Base-by-base conservation (phyloP, 345 rosid species). In the Turnera subulata region DNA sequence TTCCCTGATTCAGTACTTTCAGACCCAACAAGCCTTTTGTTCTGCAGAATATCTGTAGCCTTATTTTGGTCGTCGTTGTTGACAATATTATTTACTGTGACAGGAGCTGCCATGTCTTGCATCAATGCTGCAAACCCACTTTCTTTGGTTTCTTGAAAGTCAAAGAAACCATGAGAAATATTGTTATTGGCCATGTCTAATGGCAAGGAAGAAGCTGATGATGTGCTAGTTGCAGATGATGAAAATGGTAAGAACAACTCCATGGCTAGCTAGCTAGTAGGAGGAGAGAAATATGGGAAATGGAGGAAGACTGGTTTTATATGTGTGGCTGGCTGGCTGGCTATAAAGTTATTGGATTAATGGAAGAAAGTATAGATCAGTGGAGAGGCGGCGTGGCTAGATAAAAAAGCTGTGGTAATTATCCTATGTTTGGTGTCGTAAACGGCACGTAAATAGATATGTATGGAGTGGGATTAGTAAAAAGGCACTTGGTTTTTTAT, bases 91-190 rank as follows among this genome's bases (percentile, higher is more conserved):
- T 16, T 45, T 6, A 17, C 20, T 5, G 35, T 5, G 4, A 39
- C 25, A 0, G 67, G 46, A 53, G 32, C 64, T 29, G 55, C 61
- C 66, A 61, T 61, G 2, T 58, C 80, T 16, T 48, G 53, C 70
- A 67, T 43, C 48, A 70, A 49, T n/a, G 77, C 79, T 56, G 71
- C 25, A 0, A 69, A 46, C 50, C 78, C 84, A 49, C 37, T 62
- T 18, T 29, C 18, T 39, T 50, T 65, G 24, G 18, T 18, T 5
- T 22, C 73, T 46, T 72, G 60, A 19, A 61, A 26, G n/a, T 48
- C 68, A 17, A 48, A 20, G 23, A 42, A 38, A 53, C 25, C 25
- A 18, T 37, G 45, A 13, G 61, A 29, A 18, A 1, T 54, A 44
- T 15, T 11, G 0, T 18, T 46, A 37, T 12, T 15, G 45, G 40